Percentiles rank a stretch among this genome's conserved stretches.
Conservation (phyloP, 768 basidiomycete species). For the Lanmaoa rubissima region DNA sequence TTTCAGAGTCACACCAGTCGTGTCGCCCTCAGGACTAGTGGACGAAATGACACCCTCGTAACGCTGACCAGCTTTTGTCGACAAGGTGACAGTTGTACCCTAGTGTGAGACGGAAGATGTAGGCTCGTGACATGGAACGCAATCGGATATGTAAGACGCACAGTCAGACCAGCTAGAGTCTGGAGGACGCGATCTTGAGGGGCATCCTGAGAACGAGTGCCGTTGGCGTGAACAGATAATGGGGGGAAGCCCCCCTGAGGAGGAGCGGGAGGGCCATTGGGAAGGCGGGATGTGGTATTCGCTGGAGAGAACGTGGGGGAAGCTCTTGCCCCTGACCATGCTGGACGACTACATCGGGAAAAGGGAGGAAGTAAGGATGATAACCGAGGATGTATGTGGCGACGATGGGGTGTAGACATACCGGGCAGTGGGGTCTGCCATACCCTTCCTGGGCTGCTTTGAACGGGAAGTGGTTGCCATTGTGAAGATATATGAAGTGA, state of each 20-base stretch:
- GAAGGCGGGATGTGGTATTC: slow-evolving; percentile 39
- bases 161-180: slow-evolving; percentile 67
- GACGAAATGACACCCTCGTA: slow-evolving; percentile 71
- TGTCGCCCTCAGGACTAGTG: slow-evolving; percentile 63
- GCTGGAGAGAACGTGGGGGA: slow-evolving; percentile 70
- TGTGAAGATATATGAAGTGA: slow-evolving; percentile 19
- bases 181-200: slow-evolving; percentile 62
- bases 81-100: slow-evolving; percentile 80
- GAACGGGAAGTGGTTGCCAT: slow-evolving; percentile 67
- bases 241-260: slow-evolving; percentile 44
- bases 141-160: slow-evolving; percentile 38
- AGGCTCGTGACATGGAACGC: slow-evolving; percentile 8
- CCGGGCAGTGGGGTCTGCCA: slow-evolving; percentile 52
- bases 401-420: slow-evolving; percentile 35
- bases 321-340: slow-evolving; percentile 68
- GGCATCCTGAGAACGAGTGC: slow-evolving; percentile 42
- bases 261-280: slow-evolving; percentile 39
- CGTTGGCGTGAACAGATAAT: slow-evolving; percentile 45
- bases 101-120: slow-evolving; percentile 30
- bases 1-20: slow-evolving; percentile 68
- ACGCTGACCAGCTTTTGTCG: slow-evolving; percentile 66
- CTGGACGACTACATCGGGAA: slow-evolving; percentile 38
- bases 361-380: slow-evolving; percentile 9
- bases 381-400: slow-evolving; percentile 13
- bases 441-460: slow-evolving; percentile 63